Evolutionary conservation across 495 filamentous ascomycete genomes (phyloP).

Genomic region (Oidiodendron maius): DNA sequence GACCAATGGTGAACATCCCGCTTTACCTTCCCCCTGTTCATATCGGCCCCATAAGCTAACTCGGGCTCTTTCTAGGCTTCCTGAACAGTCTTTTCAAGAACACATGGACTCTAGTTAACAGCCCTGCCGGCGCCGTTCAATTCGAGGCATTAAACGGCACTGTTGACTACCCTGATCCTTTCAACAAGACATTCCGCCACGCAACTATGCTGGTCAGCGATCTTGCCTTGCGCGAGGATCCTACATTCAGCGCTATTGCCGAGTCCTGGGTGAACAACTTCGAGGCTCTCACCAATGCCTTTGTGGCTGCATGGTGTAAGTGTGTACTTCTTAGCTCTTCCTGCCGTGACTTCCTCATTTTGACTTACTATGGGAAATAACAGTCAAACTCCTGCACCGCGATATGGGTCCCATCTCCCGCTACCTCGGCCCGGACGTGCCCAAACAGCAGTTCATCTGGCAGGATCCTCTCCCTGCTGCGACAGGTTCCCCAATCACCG

Average conservation of each 20-base stretch:
- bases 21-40: not conserved
- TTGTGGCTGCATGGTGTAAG: slow-evolving; percentile 19
- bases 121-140: slow-evolving; percentile 15
- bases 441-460: slow-evolving; percentile 10
- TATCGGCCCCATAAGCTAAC: slow-evolving; percentile 2
- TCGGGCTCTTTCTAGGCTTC: slow-evolving; percentile 4
- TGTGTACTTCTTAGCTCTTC: slow-evolving; percentile 3
- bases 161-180: slow-evolving; percentile 15
- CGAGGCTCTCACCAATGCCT: slow-evolving; percentile 12
- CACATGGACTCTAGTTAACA: slow-evolving; percentile 13
- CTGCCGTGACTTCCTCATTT: not conserved
- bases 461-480: slow-evolving; percentile 12
- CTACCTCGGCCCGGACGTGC: slow-evolving; percentile 15
- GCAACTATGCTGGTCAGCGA: slow-evolving; percentile 17
- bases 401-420: slow-evolving; percentile 18
- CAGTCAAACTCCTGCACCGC: slow-evolving; percentile 16
- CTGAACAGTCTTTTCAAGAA: slow-evolving; percentile 16
- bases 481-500: slow-evolving; percentile 6
- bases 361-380: slow-evolving; percentile 8
- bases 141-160: slow-evolving; percentile 10
- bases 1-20: slow-evolving; percentile 11
- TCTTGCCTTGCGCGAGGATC: slow-evolving; percentile 15
- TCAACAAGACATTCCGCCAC: slow-evolving; percentile 13
- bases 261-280: slow-evolving; percentile 13
- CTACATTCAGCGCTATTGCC: slow-evolving; percentile 8